A percentile compares a stretch with the other conserved stretches of the same genome.
phyloP scores from a whole-genome alignment of 2,329 filamentous ascomycete species.

The Rhinocladiella similis region DNA sequence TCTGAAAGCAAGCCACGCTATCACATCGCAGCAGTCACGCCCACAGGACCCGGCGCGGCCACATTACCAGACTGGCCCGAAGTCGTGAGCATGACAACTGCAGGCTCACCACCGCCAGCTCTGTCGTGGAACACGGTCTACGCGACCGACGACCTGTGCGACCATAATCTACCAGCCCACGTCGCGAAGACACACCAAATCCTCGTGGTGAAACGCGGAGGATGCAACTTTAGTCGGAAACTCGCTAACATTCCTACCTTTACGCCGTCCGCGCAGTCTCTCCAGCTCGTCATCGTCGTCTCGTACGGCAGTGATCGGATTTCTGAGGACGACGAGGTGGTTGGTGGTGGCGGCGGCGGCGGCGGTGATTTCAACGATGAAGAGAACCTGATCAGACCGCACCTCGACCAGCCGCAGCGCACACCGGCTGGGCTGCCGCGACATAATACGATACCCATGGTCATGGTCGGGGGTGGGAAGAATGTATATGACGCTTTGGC shows the following conservation, averaged over 20 bases:
- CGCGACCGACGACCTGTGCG: constrained; percentile 68
- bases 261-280: constrained; percentile 57
- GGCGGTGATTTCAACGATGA: constrained; percentile 32
- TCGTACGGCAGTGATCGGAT: constrained; percentile 53
- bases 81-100: constrained; percentile 39
- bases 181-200: constrained; percentile 65
- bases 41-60: constrained; percentile 59
- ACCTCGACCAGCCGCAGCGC: constrained; percentile 73
- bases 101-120: constrained; percentile 34
- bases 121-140: constrained; percentile 72
- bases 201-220: constrained; percentile 77
- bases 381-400: constrained; percentile 58
- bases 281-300: constrained; percentile 82
- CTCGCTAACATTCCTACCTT: constrained; percentile 80
- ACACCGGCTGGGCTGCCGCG: constrained; percentile 69
- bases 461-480: constrained; percentile 75
- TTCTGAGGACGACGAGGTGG: constrained; percentile 37
- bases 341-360: constrained; percentile 22
- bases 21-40: constrained; percentile 49
- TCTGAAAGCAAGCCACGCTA: constrained; percentile 11
- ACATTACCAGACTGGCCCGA: constrained; percentile 64
- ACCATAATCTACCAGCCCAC: constrained; percentile 53
- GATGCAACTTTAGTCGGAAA: constrained; percentile 82
- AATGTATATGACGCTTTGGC: constrained; percentile 64
- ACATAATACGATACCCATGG: constrained; percentile 73